These are phyloP conservation scores for Russula sp. DNA, from an alignment of 768 basidiomycete genomes.

Conservation along the genomic window DNA sequence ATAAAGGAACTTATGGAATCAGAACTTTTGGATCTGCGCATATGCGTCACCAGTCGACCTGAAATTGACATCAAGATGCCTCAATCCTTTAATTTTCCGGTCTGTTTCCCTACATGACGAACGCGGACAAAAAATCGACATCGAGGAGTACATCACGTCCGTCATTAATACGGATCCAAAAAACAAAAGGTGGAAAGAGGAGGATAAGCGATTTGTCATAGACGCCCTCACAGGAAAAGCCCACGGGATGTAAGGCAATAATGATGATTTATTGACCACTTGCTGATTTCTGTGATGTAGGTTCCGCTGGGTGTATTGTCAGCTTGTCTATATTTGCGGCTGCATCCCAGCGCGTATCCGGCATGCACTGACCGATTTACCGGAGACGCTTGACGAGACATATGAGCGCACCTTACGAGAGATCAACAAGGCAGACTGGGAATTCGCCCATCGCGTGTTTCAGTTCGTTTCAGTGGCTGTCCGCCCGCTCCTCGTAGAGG, in stretches of 20 bases:
- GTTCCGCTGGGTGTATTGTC: not conserved
- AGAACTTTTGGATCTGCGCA: not conserved
- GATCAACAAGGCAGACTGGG: not conserved
- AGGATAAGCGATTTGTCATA: not conserved
- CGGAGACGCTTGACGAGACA: not conserved
- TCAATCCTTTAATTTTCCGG: not conserved
- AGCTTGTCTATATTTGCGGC: not conserved
- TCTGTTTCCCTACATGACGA: not conserved
- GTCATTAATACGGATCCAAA: not conserved
- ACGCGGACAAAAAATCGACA: not conserved
- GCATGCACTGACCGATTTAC: not conserved
- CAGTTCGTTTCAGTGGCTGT: not conserved
- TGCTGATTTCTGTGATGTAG: not conserved
- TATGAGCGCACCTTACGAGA: not conserved
- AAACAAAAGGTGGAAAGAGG: not conserved
- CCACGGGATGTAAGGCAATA: not conserved
- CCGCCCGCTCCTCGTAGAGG: not conserved
- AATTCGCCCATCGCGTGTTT: not conserved
- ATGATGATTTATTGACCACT: not conserved
- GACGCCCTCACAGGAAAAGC: not conserved
- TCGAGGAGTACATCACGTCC: not conserved
- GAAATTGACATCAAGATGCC: not conserved
- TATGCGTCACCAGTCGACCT: not conserved
- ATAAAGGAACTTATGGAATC: not conserved
- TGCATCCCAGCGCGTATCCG: not conserved